Base-by-base conservation (phyloP, 148 eudicot genomes). In the Drosera capensis region DNA sequence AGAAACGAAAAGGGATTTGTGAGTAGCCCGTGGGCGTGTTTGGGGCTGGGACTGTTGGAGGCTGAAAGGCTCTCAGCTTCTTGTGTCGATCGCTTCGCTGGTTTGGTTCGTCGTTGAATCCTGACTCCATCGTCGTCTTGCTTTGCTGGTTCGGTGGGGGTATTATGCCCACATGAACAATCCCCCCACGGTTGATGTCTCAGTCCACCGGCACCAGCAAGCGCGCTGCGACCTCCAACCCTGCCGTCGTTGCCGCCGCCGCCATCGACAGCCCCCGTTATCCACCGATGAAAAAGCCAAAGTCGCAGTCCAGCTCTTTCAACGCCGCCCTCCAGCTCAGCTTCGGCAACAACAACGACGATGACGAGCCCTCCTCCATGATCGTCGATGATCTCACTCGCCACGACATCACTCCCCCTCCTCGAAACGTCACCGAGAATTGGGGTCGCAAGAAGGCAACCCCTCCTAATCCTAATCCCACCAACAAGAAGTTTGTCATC, bases 371-470 rank as follows among this genome's bases (percentile, higher is more conserved):
- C 19, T 52, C 62, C 40, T 52, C 57, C 0, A 67, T 59, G 68
- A 61, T 68, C 55, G 68, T 59, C 21, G 82, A 75, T 51, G 76
- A 61, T 14, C 74, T 68, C 47, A 61, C 63, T 31, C 53, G 40
- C 34, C 51, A 59, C 12, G 42, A 40, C 48, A 58, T 44, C 38
- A 45, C 17, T 51, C 51, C 37, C 40, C 61, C 40, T 11, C 51
- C 30, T 3, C 20, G 20, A 2, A 15, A 26, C 20, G 57, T 55
- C 15, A 64, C 80, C n/a, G 53, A 93, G 29, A 90, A 90, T 74
- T 66, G 84, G 65, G 50, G 80, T 0, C 65, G 95, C 8, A 90
- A 90, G 57, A 90, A 90, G 80, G 99, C 99, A 2, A 69, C 76
- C 2, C 82, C 84, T 7, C 95, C 99, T 35, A 78, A 80, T 48